Percentiles rank a stretch among this genome's conserved stretches.
phyloP scores from a whole-genome alignment of 371 early-diverging fungal genomes.

The Mucor sp. region DNA sequence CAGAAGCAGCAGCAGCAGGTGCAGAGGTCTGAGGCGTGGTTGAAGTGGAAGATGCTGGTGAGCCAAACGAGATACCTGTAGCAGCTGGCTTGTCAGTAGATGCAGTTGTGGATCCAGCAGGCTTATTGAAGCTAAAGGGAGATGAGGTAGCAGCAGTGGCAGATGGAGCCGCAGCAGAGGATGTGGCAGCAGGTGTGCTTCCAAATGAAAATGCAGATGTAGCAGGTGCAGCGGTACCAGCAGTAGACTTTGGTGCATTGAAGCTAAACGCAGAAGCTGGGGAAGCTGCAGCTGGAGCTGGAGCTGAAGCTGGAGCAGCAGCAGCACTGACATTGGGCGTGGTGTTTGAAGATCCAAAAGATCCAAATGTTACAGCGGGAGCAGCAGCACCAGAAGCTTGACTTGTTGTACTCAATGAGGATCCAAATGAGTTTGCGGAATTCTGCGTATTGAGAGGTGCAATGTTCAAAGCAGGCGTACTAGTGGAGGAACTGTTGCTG shows the following conservation, averaged over 20 bases:
- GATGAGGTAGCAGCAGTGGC: conserved; percentile 5
- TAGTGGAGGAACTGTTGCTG: not conserved
- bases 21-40: conserved; percentile 1
- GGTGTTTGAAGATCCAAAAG: not conserved
- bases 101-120: not conserved
- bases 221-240: not conserved
- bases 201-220: conserved; percentile 13
- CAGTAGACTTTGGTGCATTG: not conserved
- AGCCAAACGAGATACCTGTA: not conserved
- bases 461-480: not conserved
- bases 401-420: not conserved
- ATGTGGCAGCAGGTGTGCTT: not conserved
- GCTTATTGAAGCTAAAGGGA: conserved; percentile 17
- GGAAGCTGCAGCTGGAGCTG: not conserved
- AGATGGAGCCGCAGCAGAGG: conserved; percentile 3
- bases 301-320: not conserved
- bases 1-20: not conserved
- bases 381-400: not conserved
- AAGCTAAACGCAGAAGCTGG: conserved; percentile 3
- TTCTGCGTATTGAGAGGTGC: not conserved
- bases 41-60: not conserved
- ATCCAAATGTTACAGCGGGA: not conserved
- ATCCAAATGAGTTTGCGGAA: not conserved
- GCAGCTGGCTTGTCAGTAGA: not conserved
- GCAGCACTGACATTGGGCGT: not conserved